Evolutionary conservation across 306 rosid species (phyloP), one percentile per base, ranked within the genome.

Genomic region (Canavalia gladiata): DNA sequence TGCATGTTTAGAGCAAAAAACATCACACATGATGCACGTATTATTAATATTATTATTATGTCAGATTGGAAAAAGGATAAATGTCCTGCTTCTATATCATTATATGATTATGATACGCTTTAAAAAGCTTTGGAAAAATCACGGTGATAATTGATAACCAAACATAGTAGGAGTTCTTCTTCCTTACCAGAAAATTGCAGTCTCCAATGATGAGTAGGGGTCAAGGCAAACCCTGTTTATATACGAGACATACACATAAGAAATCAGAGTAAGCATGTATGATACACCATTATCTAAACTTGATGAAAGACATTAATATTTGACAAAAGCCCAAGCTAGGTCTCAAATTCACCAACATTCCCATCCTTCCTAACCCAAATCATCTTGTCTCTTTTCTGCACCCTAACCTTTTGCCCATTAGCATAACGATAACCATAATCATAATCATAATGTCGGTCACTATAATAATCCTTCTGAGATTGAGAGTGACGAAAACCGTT

Each of bases 311-410:
- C 10, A 50, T 28, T 12, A 57, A 45, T 8, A 4, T 25, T 71
- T 12, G n/a, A 54, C 7, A 33, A 68, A 4, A 55, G 31, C 43
- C 9, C 7, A 35, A 65, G 5, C 52, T 50, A 81, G 63, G 52
- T 66, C 57, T 84, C 68, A 82, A 68, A 58, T 57, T 62, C 86
- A 18, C 52, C 54, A 50, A 11, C 74, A 74, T 47, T 55, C 13
- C 72, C 79, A 43, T 47, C 72, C 55, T 91, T 93, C 81, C 69
- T 88, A 31, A 90, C 89, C 97, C 97, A 93, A 76, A 87, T 80
- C 88, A 60, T 77, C 37, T 56, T 52, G 37, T 69, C 71, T 8
- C 66, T 65, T 30, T 35, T 79, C 76, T 1, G 78, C 11, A 29
- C 67, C 46, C 0, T 3, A 13, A 3, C 68, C 39, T n/a, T 33